Base-by-base conservation (phyloP, 345 rosid species). In the Aethionema arabicum region DNA sequence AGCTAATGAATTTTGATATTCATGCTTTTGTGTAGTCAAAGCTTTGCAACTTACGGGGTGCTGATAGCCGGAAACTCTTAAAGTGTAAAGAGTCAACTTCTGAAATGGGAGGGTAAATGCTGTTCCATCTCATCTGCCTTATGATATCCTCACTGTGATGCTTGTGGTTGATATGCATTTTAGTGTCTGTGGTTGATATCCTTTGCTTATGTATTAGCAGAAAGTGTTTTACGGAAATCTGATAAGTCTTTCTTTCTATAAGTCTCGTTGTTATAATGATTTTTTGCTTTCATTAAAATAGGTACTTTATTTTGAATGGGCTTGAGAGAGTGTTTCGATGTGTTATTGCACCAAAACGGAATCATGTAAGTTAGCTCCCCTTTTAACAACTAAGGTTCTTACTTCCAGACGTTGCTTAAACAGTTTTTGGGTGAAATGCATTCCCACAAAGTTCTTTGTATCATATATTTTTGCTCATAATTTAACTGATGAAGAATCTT, bases 101-200 rank as follows among this genome's bases (percentile, higher is more conserved):
- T 48, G 99, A 90, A 81, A 74, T 85, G 85, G 99, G 97, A 63
- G 97, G 97, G 97, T 93, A 78, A 84, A 85, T 82, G 54, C 69
- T 49, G 29, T 59, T 37, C 51, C 49, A 36, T 56, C 12, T 38
- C 11, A 35, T 46, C 14, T 45, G 9, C 14, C 6, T 52, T 46
- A 37, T 42, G 49, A 63, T 43, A 59, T 16, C 43, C 15, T 57
- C 70, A 43, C 32, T 45, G 29, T 4, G 13, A 46, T 46, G 59
- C 46, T 46, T 35, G 33, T 68, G 7, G 63, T 13, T 27, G 7
- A 36, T 59, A 31, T 49, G 16, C 39, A 4, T 44, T 55, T 54
- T 50, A 27, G 12, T 56, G n/a, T 35, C 50, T 61, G 51, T 21
- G 51, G 45, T 11, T 42, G 8, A 13, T 45, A 14, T 4, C 16